Base-by-base conservation (phyloP, 2,329 filamentous ascomycete species). In the Beauveria australis region DNA sequence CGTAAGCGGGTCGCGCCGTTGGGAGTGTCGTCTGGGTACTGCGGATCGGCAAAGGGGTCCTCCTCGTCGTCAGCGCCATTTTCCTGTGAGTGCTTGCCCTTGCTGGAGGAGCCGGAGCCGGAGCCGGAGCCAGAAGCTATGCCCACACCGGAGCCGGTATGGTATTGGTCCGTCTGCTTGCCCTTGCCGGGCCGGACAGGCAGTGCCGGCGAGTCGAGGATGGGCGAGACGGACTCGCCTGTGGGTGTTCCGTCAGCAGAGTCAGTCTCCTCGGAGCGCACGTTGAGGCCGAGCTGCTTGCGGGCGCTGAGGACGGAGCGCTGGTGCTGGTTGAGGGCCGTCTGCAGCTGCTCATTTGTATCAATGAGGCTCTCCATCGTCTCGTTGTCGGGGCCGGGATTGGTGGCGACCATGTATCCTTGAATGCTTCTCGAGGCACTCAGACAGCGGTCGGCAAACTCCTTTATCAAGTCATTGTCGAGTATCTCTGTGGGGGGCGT, bases 341-440 rank as follows among this genome's bases (percentile, higher is more conserved):
- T 84, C 63, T 91, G 89, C 33, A 99, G 79, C 70, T 93, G 89
- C 73, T 97, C 94, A 71, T 96, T 96, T 16, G 91, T 94, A 73
- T 97, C 92, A 69, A 99, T 96, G 63, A 99, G 78, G 16, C 86
- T 92, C 70, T 94, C 86, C 83, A 97, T 91, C 1, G 93, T 97
- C 66, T 96, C 89, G 68, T 96, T 93, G 72, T 97, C 94, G 0
- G 93, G 92, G 1, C 84, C 72, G 0, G 93, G 92, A 70, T 91
- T 83, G 61, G 89, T 86, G 52, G 87, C 84, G 47, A 86, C 81
- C 79, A 97, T 96, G 75, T 95, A 97, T 37, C 81, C 80, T 69
- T 97, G 92, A 67, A 97, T 86, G 69, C 89, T 91, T 59, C 87
- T 83, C 57, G 89, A 88, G 5, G 93, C 93, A 60, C 85, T 83